A percentile compares a stretch with the other conserved stretches of the same genome.
Evolutionary conservation across 441 rosid species (phyloP).

Genomic region (Hura crepitans): DNA sequence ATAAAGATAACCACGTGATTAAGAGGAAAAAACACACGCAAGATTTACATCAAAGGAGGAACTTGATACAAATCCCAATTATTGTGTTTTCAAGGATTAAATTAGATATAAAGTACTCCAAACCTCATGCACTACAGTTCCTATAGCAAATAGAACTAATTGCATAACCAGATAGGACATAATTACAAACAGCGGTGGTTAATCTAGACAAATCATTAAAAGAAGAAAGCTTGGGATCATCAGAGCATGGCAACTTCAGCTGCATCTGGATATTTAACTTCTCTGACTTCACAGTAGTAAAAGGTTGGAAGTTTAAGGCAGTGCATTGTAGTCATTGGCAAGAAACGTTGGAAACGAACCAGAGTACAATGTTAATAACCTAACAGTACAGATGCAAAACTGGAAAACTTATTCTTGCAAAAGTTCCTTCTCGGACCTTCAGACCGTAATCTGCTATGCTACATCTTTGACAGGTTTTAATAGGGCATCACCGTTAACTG

Average conservation of each 20-base stretch:
- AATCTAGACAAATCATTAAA: no score
- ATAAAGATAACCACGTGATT: no score
- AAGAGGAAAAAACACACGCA: no score
- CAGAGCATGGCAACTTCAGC: not conserved
- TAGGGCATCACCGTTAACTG: not conserved
- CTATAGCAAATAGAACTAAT: no score
- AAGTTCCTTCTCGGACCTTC: conserved; percentile 6
- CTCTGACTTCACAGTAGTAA: not conserved
- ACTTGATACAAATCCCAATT: no score
- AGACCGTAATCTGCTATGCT: conserved; percentile 7
- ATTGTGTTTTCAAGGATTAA: no score
- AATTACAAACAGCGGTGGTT: no score
- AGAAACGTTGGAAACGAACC: not conserved
- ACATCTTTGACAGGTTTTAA: not conserved
- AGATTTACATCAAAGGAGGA: no score
- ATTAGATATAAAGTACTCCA: no score
- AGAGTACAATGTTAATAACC: not conserved
- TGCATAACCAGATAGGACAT: no score
- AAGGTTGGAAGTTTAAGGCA: not conserved
- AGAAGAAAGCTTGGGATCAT: not conserved
- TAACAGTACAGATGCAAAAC: not conserved
- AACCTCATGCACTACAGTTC: no score
- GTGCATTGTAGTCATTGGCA: not conserved
- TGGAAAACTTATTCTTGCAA: not conserved
- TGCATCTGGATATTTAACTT: not conserved